Base-by-base conservation (phyloP, 2,329 filamentous ascomycete genomes). In the Nemania sp. region DNA sequence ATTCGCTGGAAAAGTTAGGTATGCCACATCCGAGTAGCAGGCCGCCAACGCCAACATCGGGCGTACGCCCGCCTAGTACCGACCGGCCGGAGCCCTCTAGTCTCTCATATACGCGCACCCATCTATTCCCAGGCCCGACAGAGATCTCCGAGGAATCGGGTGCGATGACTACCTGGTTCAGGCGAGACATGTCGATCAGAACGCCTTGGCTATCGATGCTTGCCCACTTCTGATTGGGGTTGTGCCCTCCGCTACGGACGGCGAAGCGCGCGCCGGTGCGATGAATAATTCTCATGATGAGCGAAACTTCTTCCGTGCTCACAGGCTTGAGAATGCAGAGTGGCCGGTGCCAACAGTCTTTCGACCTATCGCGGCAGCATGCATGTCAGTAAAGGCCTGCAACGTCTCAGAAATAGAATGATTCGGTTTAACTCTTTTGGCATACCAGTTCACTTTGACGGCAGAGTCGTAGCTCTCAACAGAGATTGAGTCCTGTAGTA, bases 21-120 rank as follows among this genome's bases (percentile, higher is more conserved):
- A n/a, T n/a, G n/a, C 10, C 38, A 71, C 73, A 70, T 52, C 70
- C 73, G 3, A 73, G 64, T 5, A 69, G 49, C 20, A 67, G 74
- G 0, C 73, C 73, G 8, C 51, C 51, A 5, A 74, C 53, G 2
- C 70, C 70, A 49, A 75, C 70, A 22, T 65, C 58, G 0, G 13
- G 7, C 2, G 73, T 58, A 2, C 73, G 70, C 2, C 62, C 73
- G 20, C 73, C 73, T 10, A 68, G 67, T 1, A 59, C 47, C 0
- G 67, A 66, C 1, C 52, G 66, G 5, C 56, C 63, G 2, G 54
- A 38, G 15, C 70, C 56, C 22, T 73, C 67, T 0, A 73, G 54
- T 26, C 61, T 73, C 1, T 49, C 15, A 27, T 73, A 74, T 1
- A 74, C 51, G 1, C 66, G 35, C 1, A 54, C 65, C 71, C 72